A percentile compares a stretch with the other conserved stretches of the same genome.
These are phyloP conservation scores for Saturnispora sekii DNA, from an alignment of 805 yeast genomes.

Conservation along the genomic window DNA sequence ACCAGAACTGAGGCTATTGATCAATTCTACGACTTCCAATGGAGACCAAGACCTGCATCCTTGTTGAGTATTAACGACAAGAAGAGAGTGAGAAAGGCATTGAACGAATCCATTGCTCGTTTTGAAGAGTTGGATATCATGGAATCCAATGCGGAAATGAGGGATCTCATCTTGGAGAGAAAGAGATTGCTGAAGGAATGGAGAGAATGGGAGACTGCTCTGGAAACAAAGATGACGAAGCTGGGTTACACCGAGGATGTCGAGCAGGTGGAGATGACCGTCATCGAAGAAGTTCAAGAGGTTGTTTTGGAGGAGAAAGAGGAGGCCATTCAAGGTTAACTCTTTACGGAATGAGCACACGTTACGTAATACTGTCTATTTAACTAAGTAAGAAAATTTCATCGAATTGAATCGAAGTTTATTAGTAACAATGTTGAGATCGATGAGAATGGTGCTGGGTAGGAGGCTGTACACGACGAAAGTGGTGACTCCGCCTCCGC, in stretches of 20 bases:
- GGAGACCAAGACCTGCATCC: slow-evolving; percentile 96
- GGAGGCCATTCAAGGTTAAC: slow-evolving; percentile 44
- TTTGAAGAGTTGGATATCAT: slow-evolving; percentile 92
- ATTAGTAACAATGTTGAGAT: slow-evolving; percentile 2
- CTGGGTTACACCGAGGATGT: slow-evolving; percentile 38
- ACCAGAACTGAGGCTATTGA: slow-evolving; percentile 70
- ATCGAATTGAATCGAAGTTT: too few relatives aligned
- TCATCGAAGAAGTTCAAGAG: slow-evolving; percentile 71
- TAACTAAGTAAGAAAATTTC: too few relatives aligned
- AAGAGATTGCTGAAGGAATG: slow-evolving; percentile 78
- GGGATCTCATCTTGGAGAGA: slow-evolving; percentile 80
- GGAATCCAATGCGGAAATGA: slow-evolving; percentile 88
- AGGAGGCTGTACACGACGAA: neutral
- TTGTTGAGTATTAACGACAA: slow-evolving; percentile 66
- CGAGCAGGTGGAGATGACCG: slow-evolving; percentile 39
- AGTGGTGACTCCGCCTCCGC: slow-evolving; percentile 1
- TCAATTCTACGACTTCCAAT: slow-evolving; percentile 77
- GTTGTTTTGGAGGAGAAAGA: slow-evolving; percentile 64
- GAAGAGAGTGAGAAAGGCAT: slow-evolving; percentile 83
- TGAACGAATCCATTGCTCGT: slow-evolving; percentile 82
- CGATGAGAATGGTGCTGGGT: neutral
- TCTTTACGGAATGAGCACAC: too few relatives aligned
- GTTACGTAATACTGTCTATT: too few relatives aligned
- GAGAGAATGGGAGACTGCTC: slow-evolving; percentile 62
- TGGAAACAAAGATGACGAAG: slow-evolving; percentile 38